phyloP scores from a whole-genome alignment of 192 early-diverging fungal genomes.

The Rhizoclosmatium sp. region DNA sequence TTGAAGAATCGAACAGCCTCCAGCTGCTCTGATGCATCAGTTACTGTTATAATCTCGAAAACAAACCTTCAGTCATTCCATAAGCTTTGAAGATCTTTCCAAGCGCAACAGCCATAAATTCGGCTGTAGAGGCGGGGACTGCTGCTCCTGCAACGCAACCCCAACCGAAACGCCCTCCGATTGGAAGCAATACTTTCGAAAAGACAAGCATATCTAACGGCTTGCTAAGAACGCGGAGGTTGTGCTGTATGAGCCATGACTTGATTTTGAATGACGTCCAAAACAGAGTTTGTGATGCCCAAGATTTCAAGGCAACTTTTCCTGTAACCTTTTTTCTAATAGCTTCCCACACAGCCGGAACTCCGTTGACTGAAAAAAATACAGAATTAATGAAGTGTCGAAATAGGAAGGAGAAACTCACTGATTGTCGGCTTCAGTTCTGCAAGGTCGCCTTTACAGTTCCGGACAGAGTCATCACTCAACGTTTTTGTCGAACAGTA shows the following conservation, averaged over 20 bases:
- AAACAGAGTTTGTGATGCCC: conserved; percentile 74
- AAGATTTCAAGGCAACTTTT: conserved; percentile 61
- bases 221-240: conserved; percentile 68
- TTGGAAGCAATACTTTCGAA: conserved; percentile 75
- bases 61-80: conserved; percentile 77
- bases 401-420: too few relatives aligned
- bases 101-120: conserved; percentile 81
- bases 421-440: conserved; percentile 67
- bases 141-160: conserved; percentile 89
- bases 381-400: too few relatives aligned
- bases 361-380: conserved; percentile 57
- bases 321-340: conserved; percentile 85
- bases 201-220: conserved; percentile 79
- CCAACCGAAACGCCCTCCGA: conserved; percentile 82
- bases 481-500: conserved; percentile 72
- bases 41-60: conserved; percentile 57
- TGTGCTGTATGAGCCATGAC: conserved; percentile 56
- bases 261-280: conserved; percentile 78
- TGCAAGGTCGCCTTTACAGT: conserved; percentile 72
- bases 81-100: conserved; percentile 78
- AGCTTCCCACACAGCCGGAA: conserved; percentile 78
- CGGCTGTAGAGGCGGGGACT: conserved; percentile 80
- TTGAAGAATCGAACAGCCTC: conserved; percentile 20
- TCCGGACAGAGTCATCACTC: conserved; percentile 66
- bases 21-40: conserved; percentile 1